Evolutionary conservation across 768 basidiomycete genomes (phyloP), one percentile per base, ranked within the genome.

Genomic region (Mrakia frigida): DNA sequence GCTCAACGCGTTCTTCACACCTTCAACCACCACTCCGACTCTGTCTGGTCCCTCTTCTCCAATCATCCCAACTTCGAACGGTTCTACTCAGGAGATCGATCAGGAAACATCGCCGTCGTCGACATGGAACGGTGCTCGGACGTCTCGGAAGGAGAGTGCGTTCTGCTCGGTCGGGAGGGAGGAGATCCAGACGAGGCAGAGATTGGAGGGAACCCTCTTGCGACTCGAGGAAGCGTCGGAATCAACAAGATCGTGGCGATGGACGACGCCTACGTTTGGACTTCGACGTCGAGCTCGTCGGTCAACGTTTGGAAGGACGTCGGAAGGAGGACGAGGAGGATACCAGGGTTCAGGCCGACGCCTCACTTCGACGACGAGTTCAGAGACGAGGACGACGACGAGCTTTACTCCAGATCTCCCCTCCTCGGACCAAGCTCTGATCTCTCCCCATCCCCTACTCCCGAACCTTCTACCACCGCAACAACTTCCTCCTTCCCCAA

Each of bases 51-150:
- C 0, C 86, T 99, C 10, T 89, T 88, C 81, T 96, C 94, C 13
- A 87, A 89, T 0, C 94, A 98, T 82, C 92, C 94, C 0, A 89
- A 90, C 11, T 86, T 99, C 71, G 89, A 88, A 82, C 86, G 89
- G 2, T 99, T 99, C 85, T 98, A 96, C 84, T 97, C 95, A 0
- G 97, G 96, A 14, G 96, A 98, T 80, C 88, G 92, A 39, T 88
- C 91, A 4, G 97, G 96, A n/a, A 85, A 90, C 76, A 89, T 98
- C 10, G 93, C 92, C 82, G 89, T 89, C 79, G 90, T 94, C n/a
- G 97, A 99, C 80, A 88, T 96, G 3, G 92, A 94, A 80, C 89
- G 88, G 53, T 91, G 89, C 77, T 84, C 86, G 21, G 92, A 94
- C 74, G 86, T 96, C 37, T 88, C 90, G 1, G 93, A 97, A 65